phyloP scores from a whole-genome alignment of 768 basidiomycete species.

The Asterophora lycoperdoides region DNA sequence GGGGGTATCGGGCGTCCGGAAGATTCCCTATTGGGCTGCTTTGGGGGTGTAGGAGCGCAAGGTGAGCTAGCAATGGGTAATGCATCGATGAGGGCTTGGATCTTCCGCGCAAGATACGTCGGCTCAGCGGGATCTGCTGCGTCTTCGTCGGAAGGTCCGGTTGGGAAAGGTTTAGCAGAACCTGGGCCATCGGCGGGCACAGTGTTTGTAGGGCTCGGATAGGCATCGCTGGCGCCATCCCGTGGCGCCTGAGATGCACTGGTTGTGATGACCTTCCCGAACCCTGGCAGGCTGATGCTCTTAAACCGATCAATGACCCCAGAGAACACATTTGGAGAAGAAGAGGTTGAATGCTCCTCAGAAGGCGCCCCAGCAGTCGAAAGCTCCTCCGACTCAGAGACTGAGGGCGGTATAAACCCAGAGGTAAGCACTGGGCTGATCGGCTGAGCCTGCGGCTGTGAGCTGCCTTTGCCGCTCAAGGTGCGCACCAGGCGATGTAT shows the following conservation, averaged over 20 bases:
- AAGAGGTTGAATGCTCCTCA: background rate
- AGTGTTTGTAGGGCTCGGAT: background rate
- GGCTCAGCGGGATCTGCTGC: slow-evolving; percentile 31
- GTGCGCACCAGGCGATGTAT: slow-evolving; percentile 4
- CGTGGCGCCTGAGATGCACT: background rate
- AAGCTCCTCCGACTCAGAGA: background rate
- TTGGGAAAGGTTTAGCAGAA: background rate
- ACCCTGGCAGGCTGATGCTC: background rate
- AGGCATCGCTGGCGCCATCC: background rate
- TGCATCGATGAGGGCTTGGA: slow-evolving; percentile 48
- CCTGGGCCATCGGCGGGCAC: background rate
- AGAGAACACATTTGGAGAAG: background rate
- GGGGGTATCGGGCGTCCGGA: slow-evolving; percentile 29
- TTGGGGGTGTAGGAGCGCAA: background rate
- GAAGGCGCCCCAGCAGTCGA: no score
- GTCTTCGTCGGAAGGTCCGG: background rate
- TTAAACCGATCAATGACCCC: slow-evolving; percentile 4
- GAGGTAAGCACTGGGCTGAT: background rate
- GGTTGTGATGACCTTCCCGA: background rate
- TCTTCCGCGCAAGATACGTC: slow-evolving; percentile 42
- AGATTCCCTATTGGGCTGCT: slow-evolving; percentile 1
- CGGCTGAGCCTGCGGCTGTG: background rate
- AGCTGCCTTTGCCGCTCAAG: slow-evolving; percentile 1
- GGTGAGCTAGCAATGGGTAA: slow-evolving; percentile 29
- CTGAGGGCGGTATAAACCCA: background rate